Evolutionary conservation across 495 filamentous ascomycete genomes (phyloP).

Genomic region (Penicillium canariense): DNA sequence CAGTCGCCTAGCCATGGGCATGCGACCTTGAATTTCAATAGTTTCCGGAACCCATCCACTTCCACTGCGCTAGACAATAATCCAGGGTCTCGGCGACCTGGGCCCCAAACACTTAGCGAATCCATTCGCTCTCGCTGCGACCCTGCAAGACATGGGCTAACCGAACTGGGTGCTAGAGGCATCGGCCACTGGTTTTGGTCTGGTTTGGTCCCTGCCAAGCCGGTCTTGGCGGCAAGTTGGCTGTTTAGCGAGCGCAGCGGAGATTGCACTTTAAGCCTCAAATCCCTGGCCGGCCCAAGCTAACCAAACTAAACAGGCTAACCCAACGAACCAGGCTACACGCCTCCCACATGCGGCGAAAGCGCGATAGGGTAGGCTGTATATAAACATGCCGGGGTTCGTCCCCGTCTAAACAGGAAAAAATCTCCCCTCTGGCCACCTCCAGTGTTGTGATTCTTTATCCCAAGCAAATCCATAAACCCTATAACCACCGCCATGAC

Average conservation of each 20-base stretch:
- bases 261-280: slow-evolving; percentile 13
- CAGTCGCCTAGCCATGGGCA: too few species aligned
- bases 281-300: background rate
- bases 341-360: too few species aligned
- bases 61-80: background rate
- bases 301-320: background rate
- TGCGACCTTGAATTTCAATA: background rate
- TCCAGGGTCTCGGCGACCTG: background rate
- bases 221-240: background rate
- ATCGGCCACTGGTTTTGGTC: background rate
- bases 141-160: slow-evolving; percentile 5
- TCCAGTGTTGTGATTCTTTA: too few species aligned
- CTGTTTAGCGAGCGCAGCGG: slow-evolving; percentile 8
- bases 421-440: too few species aligned
- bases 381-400: background rate
- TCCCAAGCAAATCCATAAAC: background rate
- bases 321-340: background rate
- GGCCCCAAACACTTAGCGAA: background rate
- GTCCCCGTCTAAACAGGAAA: too few species aligned
- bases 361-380: background rate
- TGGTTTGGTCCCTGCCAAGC: slow-evolving; percentile 12
- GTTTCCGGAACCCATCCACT: background rate
- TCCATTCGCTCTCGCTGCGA: background rate
- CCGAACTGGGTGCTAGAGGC: slow-evolving; percentile 1
- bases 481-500: background rate